Evolutionary conservation across 495 filamentous ascomycete species (phyloP).

Genomic region (Hyphodiscus hymeniophilus): DNA sequence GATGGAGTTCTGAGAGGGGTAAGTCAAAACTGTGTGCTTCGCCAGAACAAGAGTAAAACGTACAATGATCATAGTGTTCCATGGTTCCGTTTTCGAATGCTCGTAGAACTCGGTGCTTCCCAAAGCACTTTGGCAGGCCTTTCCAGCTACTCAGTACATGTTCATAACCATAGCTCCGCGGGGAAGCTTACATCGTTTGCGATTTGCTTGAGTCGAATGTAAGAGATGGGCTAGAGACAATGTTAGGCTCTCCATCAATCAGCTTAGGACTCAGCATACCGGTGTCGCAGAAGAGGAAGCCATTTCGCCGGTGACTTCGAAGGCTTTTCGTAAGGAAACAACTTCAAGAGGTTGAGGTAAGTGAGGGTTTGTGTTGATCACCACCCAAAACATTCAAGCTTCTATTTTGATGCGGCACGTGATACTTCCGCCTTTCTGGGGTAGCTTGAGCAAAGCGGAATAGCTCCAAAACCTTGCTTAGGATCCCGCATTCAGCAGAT

Average conservation of each 20-base stretch:
- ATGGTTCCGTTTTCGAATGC: conserved; percentile 66
- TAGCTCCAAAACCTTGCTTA: too few relatives aligned
- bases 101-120: conserved; percentile 66
- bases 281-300: conserved; percentile 17
- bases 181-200: conserved; percentile 58
- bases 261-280: conserved; percentile 5
- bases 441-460: too few relatives aligned
- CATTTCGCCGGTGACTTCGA: conserved; percentile 8
- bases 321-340: background rate
- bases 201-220: conserved; percentile 72
- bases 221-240: conserved; percentile 58
- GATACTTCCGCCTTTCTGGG: too few relatives aligned
- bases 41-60: conserved; percentile 24
- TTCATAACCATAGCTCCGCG: conserved; percentile 11
- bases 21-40: background rate
- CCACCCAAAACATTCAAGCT: too few relatives aligned
- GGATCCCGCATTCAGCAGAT: too few relatives aligned
- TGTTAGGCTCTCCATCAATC: conserved; percentile 4
- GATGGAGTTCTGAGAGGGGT: conserved; percentile 59
- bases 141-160: conserved; percentile 17
- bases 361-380: too few relatives aligned
- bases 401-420: too few relatives aligned
- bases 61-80: conserved; percentile 93
- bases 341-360: background rate
- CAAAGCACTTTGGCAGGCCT: conserved; percentile 81